Percentiles rank a stretch among this genome's conserved stretches.
Evolutionary conservation across 2,329 filamentous ascomycete species (phyloP).

Genomic region (Trichoderma brevicompactum): DNA sequence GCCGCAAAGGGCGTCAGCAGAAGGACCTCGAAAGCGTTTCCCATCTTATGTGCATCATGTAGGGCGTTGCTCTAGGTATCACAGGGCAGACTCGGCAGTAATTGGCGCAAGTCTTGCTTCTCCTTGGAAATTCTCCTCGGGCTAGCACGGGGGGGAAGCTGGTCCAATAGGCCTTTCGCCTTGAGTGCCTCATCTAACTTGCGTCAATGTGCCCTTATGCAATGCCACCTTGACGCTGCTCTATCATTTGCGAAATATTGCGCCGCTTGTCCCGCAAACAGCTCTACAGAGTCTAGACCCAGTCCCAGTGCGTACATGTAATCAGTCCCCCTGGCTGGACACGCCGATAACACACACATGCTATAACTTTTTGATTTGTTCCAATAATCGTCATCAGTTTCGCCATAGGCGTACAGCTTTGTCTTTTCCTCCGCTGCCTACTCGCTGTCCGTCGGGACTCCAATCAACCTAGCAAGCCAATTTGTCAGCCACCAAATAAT

Average conservation of each 20-base stretch:
- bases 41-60: conserved; percentile 20
- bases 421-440: conserved; percentile 91
- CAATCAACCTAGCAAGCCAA: conserved; percentile 68
- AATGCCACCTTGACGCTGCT: conserved; percentile 4
- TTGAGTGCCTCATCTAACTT: background rate
- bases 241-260: background rate
- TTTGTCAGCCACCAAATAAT: background rate
- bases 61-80: background rate
- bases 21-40: background rate
- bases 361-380: background rate
- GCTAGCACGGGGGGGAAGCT: background rate
- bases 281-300: conserved; percentile 22
- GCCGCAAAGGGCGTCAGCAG: conserved; percentile 6
- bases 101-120: background rate
- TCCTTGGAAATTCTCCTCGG: background rate
- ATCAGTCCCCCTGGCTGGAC: conserved; percentile 1
- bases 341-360: conserved; percentile 18
- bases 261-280: conserved; percentile 10
- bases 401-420: conserved; percentile 74
- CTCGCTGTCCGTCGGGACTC: conserved; percentile 86
- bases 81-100: conserved; percentile 12
- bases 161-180: background rate
- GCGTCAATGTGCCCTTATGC: conserved; percentile 1
- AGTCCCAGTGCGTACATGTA: conserved; percentile 16
- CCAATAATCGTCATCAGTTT: conserved; percentile 49